Base-by-base conservation (phyloP, 441 rosid species). In the Populus hybrid region DNA sequence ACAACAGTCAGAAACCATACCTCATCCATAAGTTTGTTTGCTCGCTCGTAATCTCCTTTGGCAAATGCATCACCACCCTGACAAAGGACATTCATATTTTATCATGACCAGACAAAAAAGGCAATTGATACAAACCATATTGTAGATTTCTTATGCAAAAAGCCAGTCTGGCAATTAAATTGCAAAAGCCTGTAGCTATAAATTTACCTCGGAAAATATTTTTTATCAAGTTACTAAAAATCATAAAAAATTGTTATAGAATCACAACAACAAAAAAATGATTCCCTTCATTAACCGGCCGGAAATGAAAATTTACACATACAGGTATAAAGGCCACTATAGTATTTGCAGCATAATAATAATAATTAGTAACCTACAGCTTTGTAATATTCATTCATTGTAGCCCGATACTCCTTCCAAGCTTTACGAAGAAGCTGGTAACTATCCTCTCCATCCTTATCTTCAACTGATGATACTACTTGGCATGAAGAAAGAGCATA, bases 41-140 rank as follows among this genome's bases (percentile, higher is more conserved):
- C 88, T 75, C 28, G 84, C 74, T 35, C 89, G 73, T 74, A 73
- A 73, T 91, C 88, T 63, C 86, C 91, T 11, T 77, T 81, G 0
- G 80, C 79, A 76, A 85, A 87, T 75, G 95, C 90, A 61, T 77
- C 79, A 53, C 79, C 82, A 76, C 92, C 93, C 95, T 91, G 89
- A 66, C 64, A 82, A 79, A 69, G 20, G 79, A 74, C 16, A 40
- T 42, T 28, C 65, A 21, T 61, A 61, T 61, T 61, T 61, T 61
- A 61, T 23, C 28, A 23, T 21, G 14, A 61, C 65, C 28, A 61
- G 65, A 61, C 65, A n/a, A 61, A 61, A 61, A 61, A 61, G 65
- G 65, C 23, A 64, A 73, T 42, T 21, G 20, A 63, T 4, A 28
- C 12, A 64, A 24, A 45, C 31, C 59, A 59, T 18, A 31, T 31